These are phyloP conservation scores for Acanthamoeba sp. DNA, from an alignment of 208 protist species.

Conservation along the genomic window DNA sequence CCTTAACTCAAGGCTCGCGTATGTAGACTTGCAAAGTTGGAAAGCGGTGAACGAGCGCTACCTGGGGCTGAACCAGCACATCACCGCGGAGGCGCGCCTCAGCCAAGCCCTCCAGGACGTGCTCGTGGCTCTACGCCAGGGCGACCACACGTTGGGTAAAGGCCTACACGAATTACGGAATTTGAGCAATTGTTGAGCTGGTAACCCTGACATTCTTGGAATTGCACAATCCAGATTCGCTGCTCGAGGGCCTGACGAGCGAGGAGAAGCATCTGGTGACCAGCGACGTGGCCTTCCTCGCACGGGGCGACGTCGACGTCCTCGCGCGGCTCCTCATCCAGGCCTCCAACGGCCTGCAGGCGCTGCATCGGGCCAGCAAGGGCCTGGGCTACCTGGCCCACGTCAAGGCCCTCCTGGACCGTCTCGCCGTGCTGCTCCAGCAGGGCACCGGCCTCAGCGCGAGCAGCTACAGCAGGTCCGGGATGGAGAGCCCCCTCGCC, in stretches of 20 bases:
- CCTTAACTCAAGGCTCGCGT: too few relatives aligned
- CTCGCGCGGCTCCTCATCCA: neutral
- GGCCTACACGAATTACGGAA: too few relatives aligned
- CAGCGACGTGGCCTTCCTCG: conserved; percentile 7
- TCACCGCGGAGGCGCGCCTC: neutral
- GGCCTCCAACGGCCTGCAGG: neutral
- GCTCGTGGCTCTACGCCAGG: neutral
- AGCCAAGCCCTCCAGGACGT: conserved; percentile 32
- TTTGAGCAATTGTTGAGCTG: too few relatives aligned
- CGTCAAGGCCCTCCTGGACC: neutral
- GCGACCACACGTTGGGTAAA: neutral
- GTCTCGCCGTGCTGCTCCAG: neutral
- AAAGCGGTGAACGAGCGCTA: neutral
- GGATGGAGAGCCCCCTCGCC: neutral
- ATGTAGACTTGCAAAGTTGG: neutral
- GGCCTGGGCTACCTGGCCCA: neutral
- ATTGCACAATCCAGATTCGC: neutral
- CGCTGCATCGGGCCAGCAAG: neutral
- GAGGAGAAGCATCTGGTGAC: conserved; percentile 38
- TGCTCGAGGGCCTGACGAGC: neutral
- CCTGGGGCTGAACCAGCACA: neutral
- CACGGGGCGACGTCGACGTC: neutral
- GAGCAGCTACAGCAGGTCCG: neutral
- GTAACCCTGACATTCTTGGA: neutral
- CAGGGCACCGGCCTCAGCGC: neutral